Base-by-base conservation (phyloP, 257 asterid species). In the Asclepias syriaca region DNA sequence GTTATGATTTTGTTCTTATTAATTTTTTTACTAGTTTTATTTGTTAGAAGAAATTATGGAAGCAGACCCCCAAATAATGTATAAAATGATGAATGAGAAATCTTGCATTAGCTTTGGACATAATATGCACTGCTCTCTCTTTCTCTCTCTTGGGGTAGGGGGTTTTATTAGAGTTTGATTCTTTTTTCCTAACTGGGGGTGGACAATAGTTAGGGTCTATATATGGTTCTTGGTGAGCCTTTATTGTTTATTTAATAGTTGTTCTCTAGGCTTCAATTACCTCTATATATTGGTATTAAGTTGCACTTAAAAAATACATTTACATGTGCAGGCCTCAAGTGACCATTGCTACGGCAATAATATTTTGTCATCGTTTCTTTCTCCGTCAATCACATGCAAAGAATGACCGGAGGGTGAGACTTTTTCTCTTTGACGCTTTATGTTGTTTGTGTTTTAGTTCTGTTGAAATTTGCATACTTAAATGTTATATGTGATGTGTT, bases 351-450 rank as follows among this genome's bases (percentile, higher is more conserved):
- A 93, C 97, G 2, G 96, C 98, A 60, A 93, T 93, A 63, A 85
- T 93, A 80, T 93, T 93, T 78, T 93, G 96, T 80, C 98, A 93
- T 75, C 98, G 98, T 61, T 93, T 91, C 88, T 93, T 93, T 81
- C 91, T 84, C 72, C 96, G 92, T 18, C 98, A 91, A 65, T 93
- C 98, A 56, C 98, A 86, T 83, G 81, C 87, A 12, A 85, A 83
- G 82, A 93, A 93, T 79, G 98, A 93, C 72, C 81, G 96, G 79
- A 83, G 96, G 90, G 98, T 91, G 74, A 87, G 95, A 79, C n/a
- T 60, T 60, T 73, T 68, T 61, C 21, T 37, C 73, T 37, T 45
- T 21, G 53, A 29, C 0, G 27, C 9, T 45, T 67, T 45, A 6
- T 32, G 3, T 67, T 39, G 15, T 55, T 37, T 14, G 43, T 66